phyloP scores from a whole-genome alignment of 208 protist species.

The Plasmodiophora brassicae region DNA sequence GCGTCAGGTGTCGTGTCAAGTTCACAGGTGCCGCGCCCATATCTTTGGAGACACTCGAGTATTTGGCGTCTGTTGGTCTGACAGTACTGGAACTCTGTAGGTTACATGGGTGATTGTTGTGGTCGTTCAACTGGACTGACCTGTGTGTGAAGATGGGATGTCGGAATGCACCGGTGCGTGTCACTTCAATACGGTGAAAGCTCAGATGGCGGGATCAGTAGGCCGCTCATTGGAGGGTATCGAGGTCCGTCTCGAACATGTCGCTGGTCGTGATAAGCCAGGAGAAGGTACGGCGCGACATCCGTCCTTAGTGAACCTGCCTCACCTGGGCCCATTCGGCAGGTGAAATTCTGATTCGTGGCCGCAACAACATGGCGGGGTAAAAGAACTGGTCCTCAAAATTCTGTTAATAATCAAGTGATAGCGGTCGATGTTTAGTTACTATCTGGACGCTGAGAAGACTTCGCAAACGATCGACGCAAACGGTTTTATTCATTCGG shows the following conservation, averaged over 20 bases:
- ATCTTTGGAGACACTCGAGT: slow-evolving; percentile 59
- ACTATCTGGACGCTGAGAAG: slow-evolving; percentile 34
- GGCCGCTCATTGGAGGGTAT: not conserved
- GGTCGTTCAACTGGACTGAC: too few relatives aligned
- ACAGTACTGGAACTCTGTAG: slow-evolving; percentile 56
- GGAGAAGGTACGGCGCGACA: slow-evolving; percentile 38
- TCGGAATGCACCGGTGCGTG: slow-evolving; percentile 52
- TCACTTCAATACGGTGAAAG: not conserved
- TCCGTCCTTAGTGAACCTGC: not conserved
- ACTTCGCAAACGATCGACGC: slow-evolving; percentile 41
- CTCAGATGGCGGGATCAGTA: not conserved
- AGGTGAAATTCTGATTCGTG: slow-evolving; percentile 53
- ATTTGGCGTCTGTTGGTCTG: slow-evolving; percentile 60
- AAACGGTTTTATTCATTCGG: slow-evolving; percentile 39
- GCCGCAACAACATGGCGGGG: slow-evolving; percentile 55
- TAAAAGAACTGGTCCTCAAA: slow-evolving; percentile 36
- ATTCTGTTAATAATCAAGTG: not conserved
- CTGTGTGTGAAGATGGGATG: too few relatives aligned
- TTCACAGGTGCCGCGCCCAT: slow-evolving; percentile 61
- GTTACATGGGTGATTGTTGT: too few relatives aligned
- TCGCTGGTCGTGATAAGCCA: slow-evolving; percentile 25
- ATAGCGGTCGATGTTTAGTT: not conserved
- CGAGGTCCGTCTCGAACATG: slow-evolving; percentile 11
- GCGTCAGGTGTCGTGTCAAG: not conserved
- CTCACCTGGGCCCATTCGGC: not conserved